Evolutionary conservation across 768 basidiomycete species (phyloP), one percentile per base, ranked within the genome.

Genomic region (Podaxis sp.): DNA sequence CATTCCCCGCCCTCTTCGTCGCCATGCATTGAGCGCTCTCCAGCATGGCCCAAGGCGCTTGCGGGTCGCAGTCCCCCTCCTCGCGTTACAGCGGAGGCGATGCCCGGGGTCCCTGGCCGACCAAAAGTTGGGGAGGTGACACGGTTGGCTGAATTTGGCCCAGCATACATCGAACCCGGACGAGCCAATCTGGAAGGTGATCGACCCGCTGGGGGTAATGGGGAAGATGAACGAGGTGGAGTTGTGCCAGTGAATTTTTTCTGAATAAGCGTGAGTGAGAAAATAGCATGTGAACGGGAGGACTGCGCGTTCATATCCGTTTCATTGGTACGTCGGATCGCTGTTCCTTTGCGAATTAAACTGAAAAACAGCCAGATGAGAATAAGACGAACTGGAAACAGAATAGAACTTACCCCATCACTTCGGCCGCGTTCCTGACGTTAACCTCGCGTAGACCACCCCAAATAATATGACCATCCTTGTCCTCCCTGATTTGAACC

Each of bases 301-400:
- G 92, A 95, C 72, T 97, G 94, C 25, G 96, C 93, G 72, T 99
- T 99, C 96, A 98, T 98, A 70, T 94, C 93, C 35, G 97, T 99
- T 73, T 95, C 93, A 64, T 96, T 95, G 9, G 97, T 98, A 58
- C 95, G 87, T 32, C 97, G 84, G 46, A 96, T 90, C 14, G 91
- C 83, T 6, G 94, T 90, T 18, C 97, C 97, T 65, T 91, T 87
- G 63, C 90, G 88, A 59, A 99, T 85, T 57, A 95, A 84, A 70
- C 92, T 94, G 67, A 55, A 61, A 38, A 63, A 42, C 42, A 36
- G 52, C 36, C 58, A 63, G 62, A 35, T 61, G 21, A 53, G 61
- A 38, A 23, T 54, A 65, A 46, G 44, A 57, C 23, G 53, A 40
- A 13, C 36, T 21, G n/a, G 47, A 37, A 50, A 48, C 42, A 35